A percentile compares a stretch with the other conserved stretches of the same genome.
Conservation (phyloP, 179 eudicot species). For the Dionaea muscipula region DNA sequence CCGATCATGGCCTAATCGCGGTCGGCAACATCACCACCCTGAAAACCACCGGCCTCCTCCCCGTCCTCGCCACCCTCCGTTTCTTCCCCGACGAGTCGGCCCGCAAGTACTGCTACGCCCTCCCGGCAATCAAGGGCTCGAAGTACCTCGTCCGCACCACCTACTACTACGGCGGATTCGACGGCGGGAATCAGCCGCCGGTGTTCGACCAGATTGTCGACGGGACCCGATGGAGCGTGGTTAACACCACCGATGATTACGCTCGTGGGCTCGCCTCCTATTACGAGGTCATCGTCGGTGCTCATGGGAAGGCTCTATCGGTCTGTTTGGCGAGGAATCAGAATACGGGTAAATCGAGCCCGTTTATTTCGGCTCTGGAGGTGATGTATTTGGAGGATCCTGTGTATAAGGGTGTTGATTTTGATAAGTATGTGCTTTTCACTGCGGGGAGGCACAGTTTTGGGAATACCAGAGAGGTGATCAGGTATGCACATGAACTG, state of each 20-base stretch:
- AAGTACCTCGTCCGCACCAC: conserved; percentile 51
- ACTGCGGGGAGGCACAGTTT: conserved; percentile 72
- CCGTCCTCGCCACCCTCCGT: conserved; percentile 41
- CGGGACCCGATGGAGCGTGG: conserved; percentile 61
- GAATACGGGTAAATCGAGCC: conserved; percentile 52
- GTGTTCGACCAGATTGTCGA: conserved; percentile 76
- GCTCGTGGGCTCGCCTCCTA: conserved; percentile 45
- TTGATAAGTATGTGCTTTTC: conserved; percentile 35
- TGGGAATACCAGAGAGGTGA: conserved; percentile 48
- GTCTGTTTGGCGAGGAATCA: conserved; percentile 54
- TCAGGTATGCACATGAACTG: too few species aligned
- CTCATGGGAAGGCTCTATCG: conserved; percentile 28
- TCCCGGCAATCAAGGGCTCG: conserved; percentile 37
- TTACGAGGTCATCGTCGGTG: conserved; percentile 49
- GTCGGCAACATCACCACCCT: conserved; percentile 38
- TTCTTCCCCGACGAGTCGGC: conserved; percentile 43
- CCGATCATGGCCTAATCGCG: conserved; percentile 36
- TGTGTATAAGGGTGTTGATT: conserved; percentile 78
- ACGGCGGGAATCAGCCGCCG: conserved; percentile 56
- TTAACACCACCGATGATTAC: conserved; percentile 57
- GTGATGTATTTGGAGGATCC: conserved; percentile 41
- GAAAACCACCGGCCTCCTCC: conserved; percentile 23
- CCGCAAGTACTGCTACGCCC: conserved; percentile 44
- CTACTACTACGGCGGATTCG: conserved; percentile 68
- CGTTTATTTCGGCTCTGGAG: conserved; percentile 81